phyloP scores from a whole-genome alignment of 2,329 filamentous ascomycete genomes.

The Botrytis medusae region DNA sequence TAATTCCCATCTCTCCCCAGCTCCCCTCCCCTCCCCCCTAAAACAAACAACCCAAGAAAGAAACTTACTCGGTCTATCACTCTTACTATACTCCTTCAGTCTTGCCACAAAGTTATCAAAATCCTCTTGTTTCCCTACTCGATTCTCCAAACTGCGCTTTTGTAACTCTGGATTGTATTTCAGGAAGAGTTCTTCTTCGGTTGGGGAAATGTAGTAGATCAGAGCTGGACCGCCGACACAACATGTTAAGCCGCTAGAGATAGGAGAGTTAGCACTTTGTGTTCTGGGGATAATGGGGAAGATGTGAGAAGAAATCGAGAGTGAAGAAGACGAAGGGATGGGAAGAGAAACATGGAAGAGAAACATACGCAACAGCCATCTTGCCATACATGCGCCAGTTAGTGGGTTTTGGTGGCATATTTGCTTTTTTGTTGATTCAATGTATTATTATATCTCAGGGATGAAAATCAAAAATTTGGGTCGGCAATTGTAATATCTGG shows the following conservation, averaged over 20 bases:
- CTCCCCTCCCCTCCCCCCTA: neutral
- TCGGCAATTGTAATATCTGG: conserved; percentile 12
- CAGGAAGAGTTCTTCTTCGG: conserved; percentile 89
- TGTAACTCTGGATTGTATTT: conserved; percentile 95
- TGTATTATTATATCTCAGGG: neutral
- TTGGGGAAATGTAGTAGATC: conserved; percentile 75
- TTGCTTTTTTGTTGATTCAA: conserved; percentile 10
- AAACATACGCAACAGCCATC: conserved; percentile 66
- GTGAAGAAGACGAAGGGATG: conserved; percentile 18
- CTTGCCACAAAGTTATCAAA: conserved; percentile 84
- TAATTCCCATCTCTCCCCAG: neutral
- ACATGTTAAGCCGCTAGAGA: conserved; percentile 64
- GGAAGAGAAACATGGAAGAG: conserved; percentile 11
- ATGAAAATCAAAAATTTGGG: neutral
- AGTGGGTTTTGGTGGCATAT: conserved; percentile 49
- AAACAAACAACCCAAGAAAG: neutral
- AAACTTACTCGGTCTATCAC: conserved; percentile 80
- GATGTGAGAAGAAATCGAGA: neutral
- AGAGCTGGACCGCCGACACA: conserved; percentile 84
- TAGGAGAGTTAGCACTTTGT: conserved; percentile 22
- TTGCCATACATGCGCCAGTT: conserved; percentile 65
- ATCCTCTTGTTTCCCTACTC: conserved; percentile 74
- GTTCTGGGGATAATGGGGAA: neutral
- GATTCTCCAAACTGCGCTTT: conserved; percentile 77
- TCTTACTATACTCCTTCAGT: conserved; percentile 87